A percentile compares a stretch with the other conserved stretches of the same genome.
Conservation (phyloP, 1,284 basidiomycete genomes). For the Peniophora sp. region DNA sequence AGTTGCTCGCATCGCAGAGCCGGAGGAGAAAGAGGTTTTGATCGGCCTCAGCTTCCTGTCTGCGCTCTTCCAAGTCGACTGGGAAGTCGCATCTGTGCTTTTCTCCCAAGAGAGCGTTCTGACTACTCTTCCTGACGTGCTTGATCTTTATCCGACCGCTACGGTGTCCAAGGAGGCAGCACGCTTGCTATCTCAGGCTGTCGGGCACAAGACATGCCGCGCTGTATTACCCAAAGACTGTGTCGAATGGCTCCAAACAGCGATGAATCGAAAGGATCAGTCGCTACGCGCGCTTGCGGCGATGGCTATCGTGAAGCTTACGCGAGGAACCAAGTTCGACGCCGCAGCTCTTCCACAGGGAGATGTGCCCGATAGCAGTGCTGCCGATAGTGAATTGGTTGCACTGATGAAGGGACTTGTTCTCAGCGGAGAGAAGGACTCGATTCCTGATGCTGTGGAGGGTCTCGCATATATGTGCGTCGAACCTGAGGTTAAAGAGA, state of each 20-base stretch:
- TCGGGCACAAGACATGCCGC: slow-evolving; percentile 66
- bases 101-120: slow-evolving; percentile 54
- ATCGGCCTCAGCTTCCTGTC: slow-evolving; percentile 54
- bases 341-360: slow-evolving; percentile 26
- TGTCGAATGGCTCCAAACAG: slow-evolving; percentile 53
- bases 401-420: slow-evolving; percentile 53
- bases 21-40: slow-evolving; percentile 41
- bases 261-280: slow-evolving; percentile 39
- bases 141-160: slow-evolving; percentile 52
- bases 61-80: slow-evolving; percentile 73
- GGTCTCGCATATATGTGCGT: slow-evolving; percentile 77
- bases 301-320: slow-evolving; percentile 73
- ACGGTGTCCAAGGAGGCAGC: slow-evolving; percentile 48
- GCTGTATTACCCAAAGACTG: slow-evolving; percentile 47
- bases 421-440: slow-evolving; percentile 28
- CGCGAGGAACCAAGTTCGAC: slow-evolving; percentile 47
- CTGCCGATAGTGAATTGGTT: slow-evolving; percentile 40
- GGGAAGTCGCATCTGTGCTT: slow-evolving; percentile 51
- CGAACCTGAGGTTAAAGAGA: slow-evolving; percentile 59
- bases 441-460: slow-evolving; percentile 64
- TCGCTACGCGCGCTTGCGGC: slow-evolving; percentile 55
- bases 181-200: slow-evolving; percentile 65
- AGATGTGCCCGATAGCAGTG: slow-evolving; percentile 20
- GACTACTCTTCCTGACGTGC: slow-evolving; percentile 53
- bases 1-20: slow-evolving; percentile 43